A percentile compares a stretch with the other conserved stretches of the same genome.
Evolutionary conservation across 441 rosid genomes (phyloP).

Genomic region (Macaranga tanarius): DNA sequence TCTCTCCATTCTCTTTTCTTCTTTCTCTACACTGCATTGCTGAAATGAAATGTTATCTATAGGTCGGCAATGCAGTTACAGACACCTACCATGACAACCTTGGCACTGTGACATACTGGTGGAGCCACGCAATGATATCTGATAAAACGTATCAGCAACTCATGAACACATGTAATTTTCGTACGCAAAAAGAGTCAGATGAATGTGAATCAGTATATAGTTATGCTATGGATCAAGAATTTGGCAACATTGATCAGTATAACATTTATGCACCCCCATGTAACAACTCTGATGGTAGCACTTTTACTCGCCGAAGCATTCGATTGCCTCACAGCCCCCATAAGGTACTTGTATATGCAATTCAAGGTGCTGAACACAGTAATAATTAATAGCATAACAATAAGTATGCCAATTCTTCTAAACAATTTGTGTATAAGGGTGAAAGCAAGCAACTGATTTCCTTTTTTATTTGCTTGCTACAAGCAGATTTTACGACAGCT

Average conservation of each 20-base stretch:
- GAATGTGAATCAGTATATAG: slow-evolving; percentile 83
- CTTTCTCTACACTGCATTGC: not conserved
- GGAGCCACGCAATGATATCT: slow-evolving; percentile 99
- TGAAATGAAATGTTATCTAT: not conserved
- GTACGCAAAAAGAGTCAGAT: slow-evolving; percentile 70
- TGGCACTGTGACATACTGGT: slow-evolving; percentile 96
- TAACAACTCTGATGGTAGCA: slow-evolving; percentile 69
- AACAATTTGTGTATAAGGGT: no score
- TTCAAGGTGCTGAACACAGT: no score
- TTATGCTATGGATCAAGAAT: slow-evolving; percentile 94
- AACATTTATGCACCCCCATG: slow-evolving; percentile 90
- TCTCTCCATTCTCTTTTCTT: no score
- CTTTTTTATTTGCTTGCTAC: not conserved
- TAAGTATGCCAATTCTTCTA: not conserved
- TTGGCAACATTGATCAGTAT: slow-evolving; percentile 95
- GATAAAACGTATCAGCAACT: slow-evolving; percentile 80
- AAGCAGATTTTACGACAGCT: slow-evolving; percentile 47
- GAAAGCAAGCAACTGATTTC: not conserved
- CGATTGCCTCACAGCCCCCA: slow-evolving; percentile 76
- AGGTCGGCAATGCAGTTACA: slow-evolving; percentile 99
- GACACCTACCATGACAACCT: slow-evolving; percentile 89
- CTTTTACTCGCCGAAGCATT: slow-evolving; percentile 39
- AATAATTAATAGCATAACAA: no score
- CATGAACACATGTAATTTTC: slow-evolving; percentile 76
- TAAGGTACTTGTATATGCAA: slow-evolving; percentile 30